Percentiles rank a stretch among this genome's conserved stretches.
Conservation (phyloP, 2,329 filamentous ascomycete genomes). For the Calonectria pseudoturangicola region DNA sequence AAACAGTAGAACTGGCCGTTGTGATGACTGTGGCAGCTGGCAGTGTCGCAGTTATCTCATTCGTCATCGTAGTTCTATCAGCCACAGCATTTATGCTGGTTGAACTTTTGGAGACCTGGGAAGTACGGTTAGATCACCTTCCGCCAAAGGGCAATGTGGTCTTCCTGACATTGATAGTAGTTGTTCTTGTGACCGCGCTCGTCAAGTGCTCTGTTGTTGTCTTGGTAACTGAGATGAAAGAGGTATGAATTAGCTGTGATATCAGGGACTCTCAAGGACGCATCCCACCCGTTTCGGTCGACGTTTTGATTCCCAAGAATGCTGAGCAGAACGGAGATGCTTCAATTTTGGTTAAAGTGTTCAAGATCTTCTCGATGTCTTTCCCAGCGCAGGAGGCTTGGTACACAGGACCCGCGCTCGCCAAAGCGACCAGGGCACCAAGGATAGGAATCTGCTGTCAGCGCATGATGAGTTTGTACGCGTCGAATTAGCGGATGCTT, state of each 20-base stretch:
- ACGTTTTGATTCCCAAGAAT: not conserved
- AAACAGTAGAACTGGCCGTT: too few species aligned
- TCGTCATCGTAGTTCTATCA: too few species aligned
- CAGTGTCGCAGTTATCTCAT: too few species aligned
- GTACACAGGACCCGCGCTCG: not conserved
- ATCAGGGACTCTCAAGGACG: not conserved
- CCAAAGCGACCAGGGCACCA: not conserved
- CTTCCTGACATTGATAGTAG: too few species aligned
- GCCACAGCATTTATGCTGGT: too few species aligned
- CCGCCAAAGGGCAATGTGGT: too few species aligned
- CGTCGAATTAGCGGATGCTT: too few species aligned
- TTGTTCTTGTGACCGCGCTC: too few species aligned
- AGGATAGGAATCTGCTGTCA: not conserved
- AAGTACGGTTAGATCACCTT: too few species aligned
- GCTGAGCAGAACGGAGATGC: not conserved
- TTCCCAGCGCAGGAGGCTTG: not conserved
- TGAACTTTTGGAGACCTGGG: too few species aligned
- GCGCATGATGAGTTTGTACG: not conserved
- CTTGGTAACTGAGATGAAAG: not conserved
- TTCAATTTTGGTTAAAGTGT: not conserved
- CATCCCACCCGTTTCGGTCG: not conserved
- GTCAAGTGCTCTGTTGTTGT: not conserved
- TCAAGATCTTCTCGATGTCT: not conserved
- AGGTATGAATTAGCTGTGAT: too few species aligned
- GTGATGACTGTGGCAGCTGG: too few species aligned